Conservation (phyloP, 352 stramenopile species). For the Phytophthora pini region DNA sequence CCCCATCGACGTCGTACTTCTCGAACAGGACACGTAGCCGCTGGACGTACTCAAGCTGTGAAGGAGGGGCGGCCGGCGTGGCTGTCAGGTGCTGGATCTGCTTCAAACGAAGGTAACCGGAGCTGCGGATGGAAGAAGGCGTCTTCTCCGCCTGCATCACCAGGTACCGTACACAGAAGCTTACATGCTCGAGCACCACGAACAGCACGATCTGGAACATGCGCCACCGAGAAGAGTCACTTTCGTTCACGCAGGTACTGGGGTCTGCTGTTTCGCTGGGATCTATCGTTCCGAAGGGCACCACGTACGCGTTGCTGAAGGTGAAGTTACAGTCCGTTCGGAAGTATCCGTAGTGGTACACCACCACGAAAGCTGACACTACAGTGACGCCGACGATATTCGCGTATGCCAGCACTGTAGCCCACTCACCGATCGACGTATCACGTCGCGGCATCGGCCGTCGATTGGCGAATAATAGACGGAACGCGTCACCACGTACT, state of each 20-base stretch:
- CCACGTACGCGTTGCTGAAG: constrained; percentile 73
- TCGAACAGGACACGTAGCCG: constrained; percentile 84
- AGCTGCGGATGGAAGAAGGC: constrained; percentile 73
- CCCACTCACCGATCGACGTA: constrained; percentile 85
- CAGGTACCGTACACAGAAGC: constrained; percentile 86
- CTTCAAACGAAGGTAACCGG: constrained; percentile 78
- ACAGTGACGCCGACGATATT: constrained; percentile 89
- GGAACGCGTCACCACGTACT: constrained; percentile 85
- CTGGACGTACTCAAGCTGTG: constrained; percentile 87
- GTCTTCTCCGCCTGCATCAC: constrained; percentile 83
- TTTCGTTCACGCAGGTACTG: constrained; percentile 52
- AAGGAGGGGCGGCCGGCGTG: constrained; percentile 56
- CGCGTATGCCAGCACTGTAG: constrained; percentile 83
- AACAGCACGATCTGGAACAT: constrained; percentile 88
- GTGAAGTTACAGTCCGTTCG: constrained; percentile 77
- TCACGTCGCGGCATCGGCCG: constrained; percentile 85
- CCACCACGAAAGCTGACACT: constrained; percentile 79
- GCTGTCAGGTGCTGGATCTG: constrained; percentile 81
- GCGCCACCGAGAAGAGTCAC: constrained; percentile 50
- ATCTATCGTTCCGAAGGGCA: constrained; percentile 75
- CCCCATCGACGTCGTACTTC: constrained; percentile 70
- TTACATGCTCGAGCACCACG: constrained; percentile 82
- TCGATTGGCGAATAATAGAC: constrained; percentile 79
- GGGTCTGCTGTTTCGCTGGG: constrained; percentile 37
- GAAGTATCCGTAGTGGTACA: constrained; percentile 89